Conservation (phyloP, 805 yeast species). For the Schizosaccharomyces lindneri region DNA sequence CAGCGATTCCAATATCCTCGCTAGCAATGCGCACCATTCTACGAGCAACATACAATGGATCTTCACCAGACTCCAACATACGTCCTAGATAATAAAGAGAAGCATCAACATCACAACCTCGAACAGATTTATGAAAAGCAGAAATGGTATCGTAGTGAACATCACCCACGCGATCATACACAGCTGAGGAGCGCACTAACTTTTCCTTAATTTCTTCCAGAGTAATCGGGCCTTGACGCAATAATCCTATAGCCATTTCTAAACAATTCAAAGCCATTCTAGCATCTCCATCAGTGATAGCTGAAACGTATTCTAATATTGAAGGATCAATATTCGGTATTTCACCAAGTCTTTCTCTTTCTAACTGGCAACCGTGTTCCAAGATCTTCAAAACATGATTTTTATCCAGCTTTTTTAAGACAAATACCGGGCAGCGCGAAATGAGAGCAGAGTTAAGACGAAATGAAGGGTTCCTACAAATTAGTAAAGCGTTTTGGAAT, state of each 20-base stretch:
- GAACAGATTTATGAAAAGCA: conserved; percentile 77
- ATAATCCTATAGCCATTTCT: conserved; percentile 24
- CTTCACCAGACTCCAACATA: conserved; percentile 87
- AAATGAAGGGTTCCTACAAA: conserved; percentile 40
- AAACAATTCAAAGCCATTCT: conserved; percentile 57
- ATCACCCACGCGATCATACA: conserved; percentile 75
- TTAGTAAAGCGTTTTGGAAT: neutral
- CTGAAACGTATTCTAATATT: conserved; percentile 42
- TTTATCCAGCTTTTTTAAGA: conserved; percentile 26
- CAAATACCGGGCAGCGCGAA: conserved; percentile 64
- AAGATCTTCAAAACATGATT: conserved; percentile 31
- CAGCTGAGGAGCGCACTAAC: conserved; percentile 13
- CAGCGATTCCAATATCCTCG: conserved; percentile 77
- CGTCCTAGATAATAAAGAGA: conserved; percentile 64
- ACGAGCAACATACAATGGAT: conserved; percentile 68
- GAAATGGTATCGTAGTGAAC: conserved; percentile 85
- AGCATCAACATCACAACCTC: conserved; percentile 82
- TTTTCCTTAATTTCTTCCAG: conserved; percentile 11
- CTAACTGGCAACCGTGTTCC: conserved; percentile 21
- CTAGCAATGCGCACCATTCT: conserved; percentile 86
- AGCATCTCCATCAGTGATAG: conserved; percentile 69
- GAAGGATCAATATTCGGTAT: conserved; percentile 11
- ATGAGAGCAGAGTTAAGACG: conserved; percentile 59
- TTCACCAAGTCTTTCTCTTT: neutral
- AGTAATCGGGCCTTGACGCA: conserved; percentile 3